Evolutionary conservation across 495 filamentous ascomycete genomes (phyloP), one percentile per base, ranked within the genome.

Genomic region (Friedmanniomyces endolithicus): DNA sequence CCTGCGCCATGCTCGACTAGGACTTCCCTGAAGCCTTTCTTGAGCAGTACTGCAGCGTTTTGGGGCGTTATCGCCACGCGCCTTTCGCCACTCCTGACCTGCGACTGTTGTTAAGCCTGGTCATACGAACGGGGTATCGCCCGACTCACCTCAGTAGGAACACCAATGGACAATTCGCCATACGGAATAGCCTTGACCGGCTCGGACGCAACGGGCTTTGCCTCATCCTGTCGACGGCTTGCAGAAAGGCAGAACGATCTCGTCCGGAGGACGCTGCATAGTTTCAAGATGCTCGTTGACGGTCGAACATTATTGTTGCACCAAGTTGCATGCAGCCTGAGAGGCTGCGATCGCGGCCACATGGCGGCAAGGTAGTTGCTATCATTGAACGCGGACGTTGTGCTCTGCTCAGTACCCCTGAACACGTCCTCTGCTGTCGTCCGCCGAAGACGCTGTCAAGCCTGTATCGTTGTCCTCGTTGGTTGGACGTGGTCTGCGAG

Each of bases 1-100:
- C 86, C 86, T 12, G 86, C 86, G 14, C 83, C 85, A 19, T 77
- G 78, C 63, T 90, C 84, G 14, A 90, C 75, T 6, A 90, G 65
- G 11, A 90, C 79, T 40, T 79, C 79, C 34, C 73, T 72, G 64
- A 86, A 87, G 34, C 86, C 86, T 64, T 89, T 90, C 70, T 89
- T 88, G 55, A 84, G 74, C 2, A 90, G 68, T 23, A 88, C 68
- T 1, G 78, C 74, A 19, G 86, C 85, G 73, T 89, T 90, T 57
- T 84, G 81, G 7, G 86, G 86, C 0, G 84, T 88, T 29, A 90
- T 74, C 16, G 86, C 85, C 19, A 90, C 86, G 24, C 86, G 85
- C 22, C 81, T 80, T 69, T 90, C 86, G 53, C 83, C 77, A 11
- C 77, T 54, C 25, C 39, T 45, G 12, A 41, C 37, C 37, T 31